Evolutionary conservation across 1,139 yeast species (phyloP).

Genomic region (Lodderomyces parapsilosis): DNA sequence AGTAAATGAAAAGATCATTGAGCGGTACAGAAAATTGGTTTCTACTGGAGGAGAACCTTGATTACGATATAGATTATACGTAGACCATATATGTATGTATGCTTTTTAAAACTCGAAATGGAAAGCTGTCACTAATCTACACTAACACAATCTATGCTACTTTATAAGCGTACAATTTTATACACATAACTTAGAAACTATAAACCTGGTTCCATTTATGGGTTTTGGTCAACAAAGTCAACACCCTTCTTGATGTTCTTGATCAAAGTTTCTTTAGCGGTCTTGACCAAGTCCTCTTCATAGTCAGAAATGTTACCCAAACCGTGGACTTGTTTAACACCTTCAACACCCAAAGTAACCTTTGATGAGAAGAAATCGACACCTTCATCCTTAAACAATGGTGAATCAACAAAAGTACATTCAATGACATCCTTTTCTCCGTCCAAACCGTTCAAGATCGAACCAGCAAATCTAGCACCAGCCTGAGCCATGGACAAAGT

Average conservation of each 20-base stretch:
- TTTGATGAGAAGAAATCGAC: conserved; percentile 66
- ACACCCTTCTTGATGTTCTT: conserved; percentile 61
- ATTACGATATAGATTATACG: neutral
- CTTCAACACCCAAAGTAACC: conserved; percentile 56
- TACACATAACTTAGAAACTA: neutral
- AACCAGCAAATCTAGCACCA: conserved; percentile 74
- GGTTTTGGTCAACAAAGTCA: conserved; percentile 53
- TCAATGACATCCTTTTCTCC: conserved; percentile 50
- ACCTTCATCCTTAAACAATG: conserved; percentile 48
- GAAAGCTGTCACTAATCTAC: too few species aligned
- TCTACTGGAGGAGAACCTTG: neutral
- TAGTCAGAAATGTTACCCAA: conserved; percentile 53
- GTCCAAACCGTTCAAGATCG: conserved; percentile 56
- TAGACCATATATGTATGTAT: neutral
- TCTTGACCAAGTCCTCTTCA: conserved; percentile 57
- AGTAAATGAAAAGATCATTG: conserved; percentile 20
- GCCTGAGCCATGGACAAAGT: conserved; percentile 97
- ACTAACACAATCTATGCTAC: too few species aligned
- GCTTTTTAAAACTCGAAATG: too few species aligned
- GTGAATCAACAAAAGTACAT: conserved; percentile 53
- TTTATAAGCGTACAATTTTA: neutral
- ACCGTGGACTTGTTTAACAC: conserved; percentile 56
- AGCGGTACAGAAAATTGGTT: conserved; percentile 18
- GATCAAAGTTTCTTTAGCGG: conserved; percentile 56
- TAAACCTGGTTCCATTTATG: conserved; percentile 23